phyloP scores from a whole-genome alignment of 2,329 filamentous ascomycete species.

The Lecanoromycetidae sp. region DNA sequence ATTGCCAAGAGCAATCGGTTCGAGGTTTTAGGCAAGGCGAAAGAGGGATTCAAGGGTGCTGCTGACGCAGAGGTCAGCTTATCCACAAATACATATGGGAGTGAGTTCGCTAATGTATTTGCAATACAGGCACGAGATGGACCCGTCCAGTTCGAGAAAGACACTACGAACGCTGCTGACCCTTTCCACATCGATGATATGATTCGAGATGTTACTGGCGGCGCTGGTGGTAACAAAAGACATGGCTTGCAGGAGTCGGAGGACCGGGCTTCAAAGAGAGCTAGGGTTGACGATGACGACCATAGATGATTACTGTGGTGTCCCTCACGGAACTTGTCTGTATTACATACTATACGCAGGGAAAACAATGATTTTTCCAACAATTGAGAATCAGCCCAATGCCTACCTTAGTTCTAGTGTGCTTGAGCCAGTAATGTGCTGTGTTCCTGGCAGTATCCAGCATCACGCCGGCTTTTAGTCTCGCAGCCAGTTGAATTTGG shows the following conservation, averaged over 20 bases:
- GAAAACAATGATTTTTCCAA: no score
- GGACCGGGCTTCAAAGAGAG: slow-evolving; percentile 51
- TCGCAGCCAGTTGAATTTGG: no score
- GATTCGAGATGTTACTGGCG: slow-evolving; percentile 62
- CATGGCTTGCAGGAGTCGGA: slow-evolving; percentile 63
- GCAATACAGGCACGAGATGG: slow-evolving; percentile 58
- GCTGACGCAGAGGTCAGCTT: slow-evolving; percentile 62
- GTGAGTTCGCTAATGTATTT: slow-evolving; percentile 24
- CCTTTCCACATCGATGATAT: slow-evolving; percentile 94
- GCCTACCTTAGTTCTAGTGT: no score
- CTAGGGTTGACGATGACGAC: slow-evolving; percentile 62
- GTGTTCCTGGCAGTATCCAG: no score
- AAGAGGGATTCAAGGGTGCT: slow-evolving; percentile 78
- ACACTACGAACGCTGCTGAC: slow-evolving; percentile 48
- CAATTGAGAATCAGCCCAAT: no score
- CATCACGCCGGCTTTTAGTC: no score
- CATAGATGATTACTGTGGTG: neutral
- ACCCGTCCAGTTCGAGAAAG: slow-evolving; percentile 93
- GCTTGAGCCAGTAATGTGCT: no score
- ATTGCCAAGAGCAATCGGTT: slow-evolving; percentile 80
- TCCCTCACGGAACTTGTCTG: no score
- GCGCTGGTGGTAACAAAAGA: slow-evolving; percentile 54
- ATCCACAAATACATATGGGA: neutral
- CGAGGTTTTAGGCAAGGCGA: slow-evolving; percentile 71
- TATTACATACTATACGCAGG: no score